Percentiles rank a stretch among this genome's conserved stretches.
These are phyloP conservation scores for Mycena vulgaris DNA, from an alignment of 768 basidiomycete genomes.

Conservation along the genomic window DNA sequence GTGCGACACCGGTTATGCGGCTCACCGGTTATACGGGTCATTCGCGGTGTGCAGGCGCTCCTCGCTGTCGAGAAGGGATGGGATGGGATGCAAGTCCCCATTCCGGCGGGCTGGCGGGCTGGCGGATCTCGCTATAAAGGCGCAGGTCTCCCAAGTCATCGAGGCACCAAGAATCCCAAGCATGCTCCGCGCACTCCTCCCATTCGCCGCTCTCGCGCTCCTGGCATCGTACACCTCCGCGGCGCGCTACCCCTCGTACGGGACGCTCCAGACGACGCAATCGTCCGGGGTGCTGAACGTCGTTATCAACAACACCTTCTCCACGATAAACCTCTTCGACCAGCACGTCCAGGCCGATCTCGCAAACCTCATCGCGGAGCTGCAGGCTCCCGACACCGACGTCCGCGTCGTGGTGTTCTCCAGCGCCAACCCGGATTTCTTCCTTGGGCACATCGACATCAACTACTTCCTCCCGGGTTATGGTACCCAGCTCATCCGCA, in stretches of 20 bases:
- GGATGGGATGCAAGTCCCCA: no score
- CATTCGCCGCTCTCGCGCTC: background rate
- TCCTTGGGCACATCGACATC: constrained; percentile 4
- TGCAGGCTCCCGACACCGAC: background rate
- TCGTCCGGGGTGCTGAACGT: background rate
- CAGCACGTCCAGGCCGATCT: background rate
- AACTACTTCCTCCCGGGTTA: background rate
- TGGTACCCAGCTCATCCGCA: background rate
- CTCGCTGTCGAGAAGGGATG: no score
- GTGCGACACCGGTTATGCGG: no score
- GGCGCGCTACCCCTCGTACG: background rate
- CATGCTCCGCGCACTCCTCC: background rate
- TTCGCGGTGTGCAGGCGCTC: no score
- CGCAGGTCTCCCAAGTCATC: background rate
- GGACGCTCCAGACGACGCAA: background rate
- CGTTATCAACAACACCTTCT: no score
- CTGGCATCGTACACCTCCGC: background rate
- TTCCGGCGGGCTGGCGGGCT: no score
- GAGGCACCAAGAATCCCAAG: background rate
- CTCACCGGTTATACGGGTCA: no score
- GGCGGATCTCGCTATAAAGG: no score
- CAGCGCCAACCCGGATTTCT: no score
- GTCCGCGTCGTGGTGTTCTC: no score
- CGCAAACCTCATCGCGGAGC: background rate
- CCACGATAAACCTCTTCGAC: background rate